These are phyloP conservation scores for Ophiostoma sp. DNA, from an alignment of 2,329 filamentous ascomycete species.

Conservation along the genomic window DNA sequence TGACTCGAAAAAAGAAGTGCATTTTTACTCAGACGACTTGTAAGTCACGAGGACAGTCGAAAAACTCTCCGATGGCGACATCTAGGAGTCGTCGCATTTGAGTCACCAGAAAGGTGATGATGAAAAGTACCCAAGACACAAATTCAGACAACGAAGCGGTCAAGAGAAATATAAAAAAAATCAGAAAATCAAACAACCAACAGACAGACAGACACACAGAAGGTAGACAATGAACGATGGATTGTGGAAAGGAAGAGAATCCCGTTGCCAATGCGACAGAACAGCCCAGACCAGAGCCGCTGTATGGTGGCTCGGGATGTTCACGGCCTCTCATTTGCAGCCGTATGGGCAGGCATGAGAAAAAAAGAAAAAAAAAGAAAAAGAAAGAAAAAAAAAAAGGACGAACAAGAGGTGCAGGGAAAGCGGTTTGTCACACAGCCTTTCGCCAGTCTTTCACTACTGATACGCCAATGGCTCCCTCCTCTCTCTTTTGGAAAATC, in stretches of 20 bases:
- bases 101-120: background rate
- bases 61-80: background rate
- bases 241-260: background rate
- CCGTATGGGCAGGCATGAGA: background rate
- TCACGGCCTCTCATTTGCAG: background rate
- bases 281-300: background rate
- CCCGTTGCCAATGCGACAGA: background rate
- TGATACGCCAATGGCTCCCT: slow-evolving; percentile 16
- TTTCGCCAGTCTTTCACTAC: background rate
- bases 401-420: background rate
- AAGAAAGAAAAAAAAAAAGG: background rate
- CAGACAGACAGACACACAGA: background rate
- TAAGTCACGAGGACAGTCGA: background rate
- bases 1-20: background rate
- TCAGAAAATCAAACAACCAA: background rate
- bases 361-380: background rate
- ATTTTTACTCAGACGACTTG: background rate
- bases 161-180: background rate
- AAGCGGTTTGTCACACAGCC: slow-evolving; percentile 8
- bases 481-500: background rate
- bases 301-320: background rate
- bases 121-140: background rate
- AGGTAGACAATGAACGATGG: background rate
- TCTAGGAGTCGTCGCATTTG: background rate
- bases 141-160: background rate